Evolutionary conservation across 306 rosid species (phyloP).

Genomic region (Glycyrrhiza uralensis): DNA sequence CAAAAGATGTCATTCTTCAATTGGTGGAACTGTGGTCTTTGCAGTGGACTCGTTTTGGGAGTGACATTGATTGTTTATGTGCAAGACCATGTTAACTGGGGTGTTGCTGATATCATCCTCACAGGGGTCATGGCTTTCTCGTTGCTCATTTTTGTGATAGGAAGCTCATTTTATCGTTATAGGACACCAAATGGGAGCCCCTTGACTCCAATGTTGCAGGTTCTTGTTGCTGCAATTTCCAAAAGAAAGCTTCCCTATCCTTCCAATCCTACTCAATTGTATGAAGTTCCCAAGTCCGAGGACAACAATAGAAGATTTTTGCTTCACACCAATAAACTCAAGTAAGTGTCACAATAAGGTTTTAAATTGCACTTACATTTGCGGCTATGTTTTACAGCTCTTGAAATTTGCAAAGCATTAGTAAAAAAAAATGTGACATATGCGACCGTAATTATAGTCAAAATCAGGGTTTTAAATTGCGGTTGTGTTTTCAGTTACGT

Average conservation of each 20-base stretch:
- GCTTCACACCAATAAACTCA: constrained; percentile 75
- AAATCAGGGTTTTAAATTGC: too few species aligned
- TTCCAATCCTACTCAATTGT: constrained; percentile 43
- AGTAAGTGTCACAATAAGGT: constrained; percentile 39
- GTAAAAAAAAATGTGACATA: too few species aligned
- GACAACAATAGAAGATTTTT: constrained; percentile 45
- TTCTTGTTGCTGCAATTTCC: constrained; percentile 68
- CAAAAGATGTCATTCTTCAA: constrained; percentile 92
- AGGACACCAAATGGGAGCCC: constrained; percentile 73
- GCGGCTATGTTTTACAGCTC: too few species aligned
- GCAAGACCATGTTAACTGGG: constrained; percentile 85
- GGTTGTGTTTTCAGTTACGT: not conserved
- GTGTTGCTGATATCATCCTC: constrained; percentile 61
- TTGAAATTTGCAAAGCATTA: too few species aligned
- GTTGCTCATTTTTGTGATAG: constrained; percentile 55
- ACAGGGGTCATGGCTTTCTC: constrained; percentile 71
- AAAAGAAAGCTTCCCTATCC: constrained; percentile 71
- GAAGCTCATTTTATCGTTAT: constrained; percentile 61
- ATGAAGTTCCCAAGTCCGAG: constrained; percentile 51
- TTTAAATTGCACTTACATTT: not conserved
- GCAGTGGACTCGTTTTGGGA: constrained; percentile 76
- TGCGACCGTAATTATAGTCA: too few species aligned
- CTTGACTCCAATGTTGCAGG: constrained; percentile 80
- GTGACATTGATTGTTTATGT: constrained; percentile 79
- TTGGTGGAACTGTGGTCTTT: constrained; percentile 92